Evolutionary conservation across 345 rosid species (phyloP).

Genomic region (Viola odorata): DNA sequence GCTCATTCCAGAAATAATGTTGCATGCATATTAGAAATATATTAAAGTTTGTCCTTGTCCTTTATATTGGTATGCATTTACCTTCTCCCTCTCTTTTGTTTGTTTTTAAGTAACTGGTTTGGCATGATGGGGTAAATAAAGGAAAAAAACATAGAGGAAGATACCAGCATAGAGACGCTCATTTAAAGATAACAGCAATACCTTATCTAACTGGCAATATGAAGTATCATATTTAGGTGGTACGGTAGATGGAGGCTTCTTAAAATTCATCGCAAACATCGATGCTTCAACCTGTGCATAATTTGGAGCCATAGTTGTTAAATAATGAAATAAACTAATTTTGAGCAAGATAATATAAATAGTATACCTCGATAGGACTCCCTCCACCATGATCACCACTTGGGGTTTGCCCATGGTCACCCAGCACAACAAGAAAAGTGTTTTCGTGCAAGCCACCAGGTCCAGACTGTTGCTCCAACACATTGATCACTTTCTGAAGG

Average conservation of each 20-base stretch:
- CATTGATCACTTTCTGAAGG: slow-evolving; percentile 54
- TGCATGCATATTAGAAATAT: too few species aligned
- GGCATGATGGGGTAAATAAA: neutral
- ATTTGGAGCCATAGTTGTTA: neutral
- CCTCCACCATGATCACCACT: slow-evolving; percentile 99
- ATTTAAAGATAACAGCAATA: slow-evolving; percentile 23
- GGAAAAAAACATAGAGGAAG: neutral
- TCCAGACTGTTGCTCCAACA: slow-evolving; percentile 56
- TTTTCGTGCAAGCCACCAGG: slow-evolving; percentile 80
- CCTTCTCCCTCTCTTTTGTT: neutral
- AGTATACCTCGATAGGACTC: slow-evolving; percentile 75
- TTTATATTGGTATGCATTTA: too few species aligned
- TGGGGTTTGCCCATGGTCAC: slow-evolving; percentile 95
- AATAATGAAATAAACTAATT: slow-evolving; percentile 2
- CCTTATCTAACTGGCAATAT: slow-evolving; percentile 52
- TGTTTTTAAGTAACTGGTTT: neutral
- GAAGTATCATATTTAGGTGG: slow-evolving; percentile 69
- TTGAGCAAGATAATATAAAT: slow-evolving; percentile 8
- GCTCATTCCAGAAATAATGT: neutral
- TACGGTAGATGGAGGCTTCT: slow-evolving; percentile 42
- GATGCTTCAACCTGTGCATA: slow-evolving; percentile 86
- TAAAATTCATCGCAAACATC: slow-evolving; percentile 82
- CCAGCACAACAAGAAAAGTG: slow-evolving; percentile 86
- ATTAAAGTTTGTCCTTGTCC: too few species aligned
- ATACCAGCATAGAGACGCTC: slow-evolving; percentile 1